A percentile compares a stretch with the other conserved stretches of the same genome.
phyloP scores from a whole-genome alignment of 2,329 filamentous ascomycete species.

The Hypocrella siamensis region DNA sequence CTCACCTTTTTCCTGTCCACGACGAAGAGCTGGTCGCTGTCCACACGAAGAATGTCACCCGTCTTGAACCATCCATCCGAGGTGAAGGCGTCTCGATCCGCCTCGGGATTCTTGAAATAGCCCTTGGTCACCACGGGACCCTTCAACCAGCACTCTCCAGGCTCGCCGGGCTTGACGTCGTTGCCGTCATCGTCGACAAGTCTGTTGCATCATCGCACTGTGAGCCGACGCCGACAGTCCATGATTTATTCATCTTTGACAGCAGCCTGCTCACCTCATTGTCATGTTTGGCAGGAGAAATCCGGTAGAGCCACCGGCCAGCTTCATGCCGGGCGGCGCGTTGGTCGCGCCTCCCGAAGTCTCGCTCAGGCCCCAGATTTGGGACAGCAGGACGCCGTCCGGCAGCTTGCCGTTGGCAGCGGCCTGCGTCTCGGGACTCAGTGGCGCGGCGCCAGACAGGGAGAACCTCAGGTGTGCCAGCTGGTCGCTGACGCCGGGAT shows the following conservation, averaged over 20 bases:
- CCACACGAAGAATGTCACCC: conserved; percentile 61
- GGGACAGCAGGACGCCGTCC: conserved; percentile 22
- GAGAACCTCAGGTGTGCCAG: conserved; percentile 33
- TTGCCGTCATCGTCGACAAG: conserved; percentile 22
- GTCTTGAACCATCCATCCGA: conserved; percentile 55
- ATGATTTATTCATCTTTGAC: not conserved
- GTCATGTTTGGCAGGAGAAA: conserved; percentile 12
- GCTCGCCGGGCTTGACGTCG: conserved; percentile 21
- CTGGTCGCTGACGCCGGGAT: conserved; percentile 36
- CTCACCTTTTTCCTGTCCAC: conserved; percentile 59
- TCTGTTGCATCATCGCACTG: conserved; percentile 7
- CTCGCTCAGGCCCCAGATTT: conserved; percentile 45
- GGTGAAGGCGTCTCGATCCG: conserved; percentile 43
- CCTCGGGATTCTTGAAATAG: conserved; percentile 53
- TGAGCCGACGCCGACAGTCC: not conserved
- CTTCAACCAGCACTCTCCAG: conserved; percentile 51
- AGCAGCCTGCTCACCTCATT: conserved; percentile 9
- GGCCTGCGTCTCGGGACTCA: conserved; percentile 36
- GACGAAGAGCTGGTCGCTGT: conserved; percentile 57
- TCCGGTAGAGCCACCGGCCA: conserved; percentile 30
- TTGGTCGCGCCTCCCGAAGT: conserved; percentile 32
- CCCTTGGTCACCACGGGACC: conserved; percentile 59
- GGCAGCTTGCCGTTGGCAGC: conserved; percentile 33
- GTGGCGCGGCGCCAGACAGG: conserved; percentile 37
- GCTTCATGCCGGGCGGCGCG: conserved; percentile 21